Base-by-base conservation (phyloP, 495 filamentous ascomycete species). In the Tirmania nivea region DNA sequence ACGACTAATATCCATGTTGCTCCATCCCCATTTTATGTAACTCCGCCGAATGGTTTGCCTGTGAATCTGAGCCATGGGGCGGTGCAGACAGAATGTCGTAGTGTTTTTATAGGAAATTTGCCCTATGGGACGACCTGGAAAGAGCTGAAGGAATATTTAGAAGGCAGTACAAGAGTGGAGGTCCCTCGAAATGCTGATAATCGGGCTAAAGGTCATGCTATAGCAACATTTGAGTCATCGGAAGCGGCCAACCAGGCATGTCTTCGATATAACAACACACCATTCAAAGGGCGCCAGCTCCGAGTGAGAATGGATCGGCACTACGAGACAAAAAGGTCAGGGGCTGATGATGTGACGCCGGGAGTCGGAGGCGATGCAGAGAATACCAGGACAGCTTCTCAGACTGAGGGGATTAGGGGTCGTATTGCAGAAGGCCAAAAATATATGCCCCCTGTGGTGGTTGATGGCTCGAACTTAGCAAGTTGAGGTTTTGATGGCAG, bases 91-190 rank as follows among this genome's bases (percentile, higher is more conserved):
- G 60, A 63, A 49, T 45, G 50, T 8, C 55, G 59, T 8, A 53
- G 59, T 17, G 52, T 63, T 8, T 60, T 62, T 42, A 54, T 63
- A 9, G 54, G 60, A 9, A 57, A 60, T 45, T 35, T 63, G 31
- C 42, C 52, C 25, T 63, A 53, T 35, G 53, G 58, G 20, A 53
- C 59, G 7, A 51, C 45, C 34, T 60, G 59, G 59, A 49, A 56
- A 45, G 58, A 63, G 36, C 48, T 63, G 20, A 61, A 57, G 35
- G 55, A 54, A n/a, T 49, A 49, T 45, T 34, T 63, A 10, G 59
- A 59, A 25, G 48, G 39, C 37, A 48, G 58, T 20, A 35, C 53
- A 20, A 48, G 53, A 35, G 60, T 59, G 31, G 59, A 63, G 12
- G 55, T 63, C 20, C 58, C 59, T 10, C 45, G 52, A 35, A 50